Evolutionary conservation across 805 yeast species (phyloP).

Genomic region (Soucietia sequanensis): DNA sequence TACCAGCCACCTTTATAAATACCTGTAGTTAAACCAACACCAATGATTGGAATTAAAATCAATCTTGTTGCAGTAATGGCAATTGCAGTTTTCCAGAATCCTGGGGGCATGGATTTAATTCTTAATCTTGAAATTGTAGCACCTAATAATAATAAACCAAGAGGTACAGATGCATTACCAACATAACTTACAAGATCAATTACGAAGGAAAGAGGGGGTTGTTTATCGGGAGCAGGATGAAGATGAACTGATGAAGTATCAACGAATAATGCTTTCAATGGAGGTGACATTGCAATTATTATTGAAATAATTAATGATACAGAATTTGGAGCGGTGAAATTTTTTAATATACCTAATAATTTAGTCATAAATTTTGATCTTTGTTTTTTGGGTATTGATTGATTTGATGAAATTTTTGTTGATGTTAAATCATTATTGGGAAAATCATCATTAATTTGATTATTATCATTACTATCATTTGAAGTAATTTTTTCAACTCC

Average conservation of each 20-base stretch:
- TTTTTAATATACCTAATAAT: conserved; percentile 30
- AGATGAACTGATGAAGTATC: conserved; percentile 35
- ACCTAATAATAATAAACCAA: conserved; percentile 79
- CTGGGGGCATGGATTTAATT: conserved; percentile 58
- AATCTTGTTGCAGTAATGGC: conserved; percentile 57
- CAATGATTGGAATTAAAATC: conserved; percentile 75
- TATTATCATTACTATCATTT: background rate
- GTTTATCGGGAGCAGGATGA: conserved; percentile 77
- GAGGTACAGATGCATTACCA: conserved; percentile 86
- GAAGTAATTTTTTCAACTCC: conserved; percentile 11
- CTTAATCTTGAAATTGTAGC: conserved; percentile 81
- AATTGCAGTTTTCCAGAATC: conserved; percentile 68
- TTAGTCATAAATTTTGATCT: background rate
- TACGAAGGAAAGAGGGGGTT: conserved; percentile 80
- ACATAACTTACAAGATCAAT: conserved; percentile 80
- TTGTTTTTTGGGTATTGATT: background rate
- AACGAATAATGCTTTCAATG: conserved; percentile 62
- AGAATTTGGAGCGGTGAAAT: conserved; percentile 70
- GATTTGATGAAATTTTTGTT: background rate
- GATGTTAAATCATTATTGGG: too few species aligned
- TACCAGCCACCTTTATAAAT: conserved; percentile 64
- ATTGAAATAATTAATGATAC: conserved; percentile 65
- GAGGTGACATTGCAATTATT: conserved; percentile 79
- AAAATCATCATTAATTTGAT: too few species aligned
- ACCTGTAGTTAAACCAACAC: conserved; percentile 58